Evolutionary conservation across 169 alveolate species (phyloP).

Genomic region (Miamiensis avidus): DNA sequence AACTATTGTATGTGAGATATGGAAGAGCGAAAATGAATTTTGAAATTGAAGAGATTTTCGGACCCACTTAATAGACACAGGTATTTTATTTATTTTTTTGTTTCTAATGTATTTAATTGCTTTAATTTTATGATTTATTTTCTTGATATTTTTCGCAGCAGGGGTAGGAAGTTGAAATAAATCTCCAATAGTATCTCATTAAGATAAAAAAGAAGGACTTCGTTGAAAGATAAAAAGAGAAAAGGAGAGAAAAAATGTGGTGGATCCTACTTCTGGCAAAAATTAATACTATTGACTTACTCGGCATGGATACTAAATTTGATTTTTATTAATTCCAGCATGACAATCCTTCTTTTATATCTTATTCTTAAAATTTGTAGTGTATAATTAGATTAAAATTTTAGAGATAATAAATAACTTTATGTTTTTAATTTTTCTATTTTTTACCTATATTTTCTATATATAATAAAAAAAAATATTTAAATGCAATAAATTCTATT

Average conservation of each 20-base stretch:
- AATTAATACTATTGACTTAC: too few species aligned
- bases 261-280: not conserved
- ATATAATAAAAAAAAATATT: too few species aligned
- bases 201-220: slow-evolving; percentile 68
- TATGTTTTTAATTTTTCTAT: too few species aligned
- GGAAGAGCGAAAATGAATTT: slow-evolving; percentile 86
- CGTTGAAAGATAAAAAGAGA: slow-evolving; percentile 54
- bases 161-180: slow-evolving; percentile 80
- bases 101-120: not conserved
- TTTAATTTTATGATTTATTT: too few species aligned
- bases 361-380: too few species aligned
- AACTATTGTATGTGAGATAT: slow-evolving; percentile 89
- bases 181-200: slow-evolving; percentile 74
- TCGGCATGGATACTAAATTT: too few species aligned
- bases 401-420: too few species aligned
- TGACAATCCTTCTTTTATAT: too few species aligned
- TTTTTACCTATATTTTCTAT: too few species aligned
- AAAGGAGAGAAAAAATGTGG: slow-evolving; percentile 36
- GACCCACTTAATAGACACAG: slow-evolving; percentile 70
- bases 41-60: slow-evolving; percentile 90
- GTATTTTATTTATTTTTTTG: not conserved
- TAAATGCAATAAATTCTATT: too few species aligned
- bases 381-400: too few species aligned
- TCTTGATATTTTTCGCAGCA: slow-evolving; percentile 21
- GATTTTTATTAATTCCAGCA: too few species aligned